A percentile compares a stretch with the other conserved stretches of the same genome.
Evolutionary conservation across 495 filamentous ascomycete species (phyloP).

Genomic region (Lasiosphaeria ovina): DNA sequence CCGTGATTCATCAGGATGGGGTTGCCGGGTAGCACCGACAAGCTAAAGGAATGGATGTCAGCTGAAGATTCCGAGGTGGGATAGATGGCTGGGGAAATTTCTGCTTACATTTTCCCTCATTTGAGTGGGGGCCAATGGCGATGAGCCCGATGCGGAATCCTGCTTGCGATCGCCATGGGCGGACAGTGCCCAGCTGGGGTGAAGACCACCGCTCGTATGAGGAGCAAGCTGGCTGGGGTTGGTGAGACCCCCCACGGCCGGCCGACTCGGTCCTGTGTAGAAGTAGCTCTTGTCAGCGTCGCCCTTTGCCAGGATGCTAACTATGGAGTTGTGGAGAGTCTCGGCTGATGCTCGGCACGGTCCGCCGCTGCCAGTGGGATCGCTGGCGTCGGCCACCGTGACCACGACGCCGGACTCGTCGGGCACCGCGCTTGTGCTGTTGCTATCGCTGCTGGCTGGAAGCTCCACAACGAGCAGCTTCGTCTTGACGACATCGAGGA

Average conservation of each 20-base stretch:
- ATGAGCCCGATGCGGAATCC: not conserved
- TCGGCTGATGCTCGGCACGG: not conserved
- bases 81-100: not conserved
- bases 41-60: not conserved
- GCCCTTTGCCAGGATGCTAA: not conserved
- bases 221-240: not conserved
- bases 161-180: not conserved
- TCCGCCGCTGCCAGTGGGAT: not conserved
- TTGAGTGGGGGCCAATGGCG: not conserved
- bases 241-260: not conserved
- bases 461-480: slow-evolving; percentile 27
- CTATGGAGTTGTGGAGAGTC: not conserved
- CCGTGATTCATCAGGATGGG: not conserved
- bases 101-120: not conserved
- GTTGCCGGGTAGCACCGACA: not conserved
- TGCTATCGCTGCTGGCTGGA: not conserved
- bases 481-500: slow-evolving; percentile 22
- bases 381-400: not conserved
- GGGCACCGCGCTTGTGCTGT: not conserved
- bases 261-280: not conserved
- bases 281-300: not conserved
- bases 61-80: too few species aligned
- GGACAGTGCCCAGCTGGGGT: not conserved
- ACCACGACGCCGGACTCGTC: not conserved
- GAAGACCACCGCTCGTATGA: not conserved